Conservation (phyloP, 192 early-diverging fungal genomes). For the Coemansia pectinata region DNA sequence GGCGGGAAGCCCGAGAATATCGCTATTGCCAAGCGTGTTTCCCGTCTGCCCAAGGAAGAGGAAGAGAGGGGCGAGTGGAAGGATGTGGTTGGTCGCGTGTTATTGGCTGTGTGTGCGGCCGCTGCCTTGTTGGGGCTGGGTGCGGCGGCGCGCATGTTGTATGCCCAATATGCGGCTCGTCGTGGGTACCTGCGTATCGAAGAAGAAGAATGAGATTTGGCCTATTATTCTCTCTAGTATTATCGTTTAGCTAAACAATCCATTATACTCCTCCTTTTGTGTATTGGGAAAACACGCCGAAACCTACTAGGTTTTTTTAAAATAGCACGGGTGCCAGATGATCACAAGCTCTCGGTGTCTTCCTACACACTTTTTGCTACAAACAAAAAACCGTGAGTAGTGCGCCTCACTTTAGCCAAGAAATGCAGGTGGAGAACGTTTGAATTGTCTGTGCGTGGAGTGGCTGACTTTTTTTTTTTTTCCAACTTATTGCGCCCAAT, state of each 20-base stretch:
- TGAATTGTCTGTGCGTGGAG: neutral
- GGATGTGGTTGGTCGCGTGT: neutral
- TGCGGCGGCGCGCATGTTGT: neutral
- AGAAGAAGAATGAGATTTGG: neutral
- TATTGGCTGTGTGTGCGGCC: slow-evolving; percentile 3
- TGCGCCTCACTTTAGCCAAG: neutral
- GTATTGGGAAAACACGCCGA: neutral
- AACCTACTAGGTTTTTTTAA: neutral
- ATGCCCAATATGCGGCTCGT: slow-evolving; percentile 10
- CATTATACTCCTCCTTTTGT: neutral
- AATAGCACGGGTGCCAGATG: neutral
- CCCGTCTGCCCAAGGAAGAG: neutral
- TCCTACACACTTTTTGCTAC: neutral
- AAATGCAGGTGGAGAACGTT: neutral
- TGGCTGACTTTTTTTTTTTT: neutral
- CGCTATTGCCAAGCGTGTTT: slow-evolving; percentile 22
- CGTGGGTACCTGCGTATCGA: slow-evolving; percentile 16
- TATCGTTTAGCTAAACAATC: too few relatives aligned
- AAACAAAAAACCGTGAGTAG: neutral
- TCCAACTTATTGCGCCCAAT: neutral
- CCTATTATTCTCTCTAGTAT: too few relatives aligned
- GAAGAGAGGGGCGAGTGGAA: neutral
- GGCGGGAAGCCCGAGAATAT: slow-evolving; percentile 30
- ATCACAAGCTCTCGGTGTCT: neutral
- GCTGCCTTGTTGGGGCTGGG: neutral